phyloP scores from a whole-genome alignment of 257 asterid genomes.

The Rehmannia glutinosa region DNA sequence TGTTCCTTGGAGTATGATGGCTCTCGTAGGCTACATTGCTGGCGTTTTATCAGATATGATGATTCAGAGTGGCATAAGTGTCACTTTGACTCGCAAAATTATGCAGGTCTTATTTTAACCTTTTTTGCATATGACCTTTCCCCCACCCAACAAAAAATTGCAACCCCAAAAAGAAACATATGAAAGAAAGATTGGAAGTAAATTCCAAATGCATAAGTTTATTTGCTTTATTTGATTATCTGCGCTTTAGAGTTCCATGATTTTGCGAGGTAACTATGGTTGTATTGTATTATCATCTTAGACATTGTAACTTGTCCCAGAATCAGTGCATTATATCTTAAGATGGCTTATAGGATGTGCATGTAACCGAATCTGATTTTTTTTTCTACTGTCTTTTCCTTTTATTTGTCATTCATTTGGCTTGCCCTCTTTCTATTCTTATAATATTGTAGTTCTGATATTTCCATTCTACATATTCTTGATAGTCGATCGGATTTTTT shows the following conservation, averaged over 20 bases:
- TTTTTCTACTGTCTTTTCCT: not conserved
- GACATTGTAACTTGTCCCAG: not conserved
- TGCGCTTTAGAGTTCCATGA: not conserved
- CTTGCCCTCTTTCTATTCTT: not conserved
- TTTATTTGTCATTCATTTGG: not conserved
- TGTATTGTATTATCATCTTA: not conserved
- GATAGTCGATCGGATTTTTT: slow-evolving; percentile 83
- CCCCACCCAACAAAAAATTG: not conserved
- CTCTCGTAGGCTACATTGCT: slow-evolving; percentile 78
- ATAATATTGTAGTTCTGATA: slow-evolving; percentile 6
- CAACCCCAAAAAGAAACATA: not conserved
- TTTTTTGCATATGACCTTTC: not conserved
- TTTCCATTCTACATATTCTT: not conserved
- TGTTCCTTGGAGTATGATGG: slow-evolving; percentile 98
- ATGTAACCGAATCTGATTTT: not conserved
- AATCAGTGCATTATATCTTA: not conserved
- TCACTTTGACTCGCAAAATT: slow-evolving; percentile 86
- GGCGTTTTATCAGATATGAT: slow-evolving; percentile 81
- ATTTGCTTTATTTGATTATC: not conserved
- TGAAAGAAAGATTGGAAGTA: not conserved
- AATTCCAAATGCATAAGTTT: not conserved
- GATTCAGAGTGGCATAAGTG: slow-evolving; percentile 72
- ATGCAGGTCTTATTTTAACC: slow-evolving; percentile 67
- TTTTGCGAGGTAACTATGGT: not conserved
- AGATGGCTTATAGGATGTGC: slow-evolving; percentile 3